Evolutionary conservation across 78 protist species (phyloP), one percentile per base, ranked within the genome.

Genomic region (Andalucia godoyi): DNA sequence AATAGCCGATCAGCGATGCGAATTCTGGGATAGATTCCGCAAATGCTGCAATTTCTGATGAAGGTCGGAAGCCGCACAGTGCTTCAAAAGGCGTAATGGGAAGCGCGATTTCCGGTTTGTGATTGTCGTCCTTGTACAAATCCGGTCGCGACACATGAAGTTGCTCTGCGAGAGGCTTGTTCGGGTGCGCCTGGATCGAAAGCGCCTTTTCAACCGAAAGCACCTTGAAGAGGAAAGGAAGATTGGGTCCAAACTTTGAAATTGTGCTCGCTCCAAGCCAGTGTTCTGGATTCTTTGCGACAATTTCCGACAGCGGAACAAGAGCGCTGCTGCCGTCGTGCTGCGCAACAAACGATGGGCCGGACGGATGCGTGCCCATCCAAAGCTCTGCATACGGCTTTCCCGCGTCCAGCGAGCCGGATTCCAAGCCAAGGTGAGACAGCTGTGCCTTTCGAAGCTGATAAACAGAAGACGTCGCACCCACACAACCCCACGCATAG

Each of bases 341-440:
- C 6, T 49, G 5, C 52, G 12, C 18, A 33, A 67, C 39, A 30
- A 17, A 12, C 17, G 92, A 50, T 3, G 95, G 93, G 0, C 86
- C 94, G 4, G 40, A 67, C 12, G 86, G 84, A 54, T 95, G 99
- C 33, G 96, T 84, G 23, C 99, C 99, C 87, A 95, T 77, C 99
- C 99, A 95, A 33, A 93, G 60, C 74, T 95, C 95, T 3, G 96
- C 96, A 55, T 88, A 90, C 8, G 88, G 79, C 53, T 12, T 36
- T 6, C 30, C 33, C 9, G 32, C 83, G 30, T 72, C 60, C 10
- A 80, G 52, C 8, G 49, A 61, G 17, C 27, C 39, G n/a, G n/a
- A n/a, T n/a, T n/a, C n/a, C n/a, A n/a, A n/a, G n/a, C n/a, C n/a
- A n/a, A n/a, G n/a, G 39, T 36, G 34, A 7, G 49, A 27, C 12